Conservation (phyloP, 2,329 filamentous ascomycete genomes). For the Teratosphaeria destructans region DNA sequence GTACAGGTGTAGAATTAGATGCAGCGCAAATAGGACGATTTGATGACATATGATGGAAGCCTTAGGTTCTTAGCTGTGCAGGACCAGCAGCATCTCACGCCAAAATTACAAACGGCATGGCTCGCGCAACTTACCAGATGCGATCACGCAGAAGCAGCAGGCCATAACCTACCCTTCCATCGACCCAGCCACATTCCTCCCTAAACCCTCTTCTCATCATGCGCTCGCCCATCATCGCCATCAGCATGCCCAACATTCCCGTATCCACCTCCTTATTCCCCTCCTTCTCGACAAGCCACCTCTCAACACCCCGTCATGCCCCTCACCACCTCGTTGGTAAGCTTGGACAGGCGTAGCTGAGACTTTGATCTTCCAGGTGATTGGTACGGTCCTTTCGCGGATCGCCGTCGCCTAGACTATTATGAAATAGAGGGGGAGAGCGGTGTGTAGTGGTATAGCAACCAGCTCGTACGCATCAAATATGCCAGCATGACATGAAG, state of each 20-base stretch:
- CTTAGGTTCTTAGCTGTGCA: neutral
- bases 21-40: too few species aligned
- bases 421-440: slow-evolving; percentile 52
- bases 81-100: neutral
- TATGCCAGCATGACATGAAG: slow-evolving; percentile 45
- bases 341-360: slow-evolving; percentile 33
- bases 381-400: slow-evolving; percentile 28
- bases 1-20: too few species aligned
- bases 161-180: slow-evolving; percentile 5
- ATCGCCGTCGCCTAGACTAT: slow-evolving; percentile 43
- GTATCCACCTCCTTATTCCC: slow-evolving; percentile 8
- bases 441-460: slow-evolving; percentile 50
- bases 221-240: neutral
- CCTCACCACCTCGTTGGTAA: slow-evolving; percentile 30
- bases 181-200: neutral
- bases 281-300: slow-evolving; percentile 22
- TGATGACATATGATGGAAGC: neutral
- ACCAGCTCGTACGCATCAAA: slow-evolving; percentile 46
- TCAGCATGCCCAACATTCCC: slow-evolving; percentile 7
- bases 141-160: slow-evolving; percentile 6
- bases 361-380: slow-evolving; percentile 40
- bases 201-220: neutral
- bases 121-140: slow-evolving; percentile 6
- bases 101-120: neutral
- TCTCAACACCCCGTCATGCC: slow-evolving; percentile 45